These are phyloP conservation scores for Sedum album DNA, from an alignment of 164 flowering plant genomes.

Conservation along the genomic window DNA sequence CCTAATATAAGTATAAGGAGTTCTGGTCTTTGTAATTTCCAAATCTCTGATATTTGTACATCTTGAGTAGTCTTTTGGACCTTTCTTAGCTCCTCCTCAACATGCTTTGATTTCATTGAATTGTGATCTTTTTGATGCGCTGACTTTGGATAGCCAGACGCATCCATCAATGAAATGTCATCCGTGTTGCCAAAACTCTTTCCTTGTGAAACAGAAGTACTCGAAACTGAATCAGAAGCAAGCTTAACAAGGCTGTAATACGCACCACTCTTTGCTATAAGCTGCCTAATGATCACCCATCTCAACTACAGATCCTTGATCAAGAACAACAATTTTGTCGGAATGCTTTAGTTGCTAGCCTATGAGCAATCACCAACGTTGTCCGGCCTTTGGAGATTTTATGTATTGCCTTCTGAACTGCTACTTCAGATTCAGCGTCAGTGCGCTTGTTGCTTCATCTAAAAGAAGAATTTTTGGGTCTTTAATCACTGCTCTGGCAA, in stretches of 20 bases:
- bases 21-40: constrained; percentile 58
- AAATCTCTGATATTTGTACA: constrained; percentile 29
- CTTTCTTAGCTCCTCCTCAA: constrained; percentile 11
- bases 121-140: constrained; percentile 17
- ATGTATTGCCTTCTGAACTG: constrained; percentile 61
- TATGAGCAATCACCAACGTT: constrained; percentile 66
- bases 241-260: constrained; percentile 51
- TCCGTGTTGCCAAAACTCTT: constrained; percentile 10
- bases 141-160: constrained; percentile 21
- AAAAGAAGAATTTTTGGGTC: constrained; percentile 60
- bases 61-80: constrained; percentile 12
- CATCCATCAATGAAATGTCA: constrained; percentile 16
- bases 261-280: constrained; percentile 41
- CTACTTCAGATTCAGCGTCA: constrained; percentile 51
- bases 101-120: constrained; percentile 24
- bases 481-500: constrained; percentile 65
- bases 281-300: constrained; percentile 47
- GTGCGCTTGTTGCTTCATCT: constrained; percentile 77
- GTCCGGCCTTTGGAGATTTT: constrained; percentile 49
- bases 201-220: constrained; percentile 15
- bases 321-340: constrained; percentile 51
- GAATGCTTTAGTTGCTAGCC: constrained; percentile 60
- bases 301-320: constrained; percentile 47
- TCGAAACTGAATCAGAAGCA: constrained; percentile 38
- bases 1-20: constrained; percentile 35